Base-by-base conservation (phyloP, 2,329 filamentous ascomycete genomes). In the Colletotrichum liriopes region DNA sequence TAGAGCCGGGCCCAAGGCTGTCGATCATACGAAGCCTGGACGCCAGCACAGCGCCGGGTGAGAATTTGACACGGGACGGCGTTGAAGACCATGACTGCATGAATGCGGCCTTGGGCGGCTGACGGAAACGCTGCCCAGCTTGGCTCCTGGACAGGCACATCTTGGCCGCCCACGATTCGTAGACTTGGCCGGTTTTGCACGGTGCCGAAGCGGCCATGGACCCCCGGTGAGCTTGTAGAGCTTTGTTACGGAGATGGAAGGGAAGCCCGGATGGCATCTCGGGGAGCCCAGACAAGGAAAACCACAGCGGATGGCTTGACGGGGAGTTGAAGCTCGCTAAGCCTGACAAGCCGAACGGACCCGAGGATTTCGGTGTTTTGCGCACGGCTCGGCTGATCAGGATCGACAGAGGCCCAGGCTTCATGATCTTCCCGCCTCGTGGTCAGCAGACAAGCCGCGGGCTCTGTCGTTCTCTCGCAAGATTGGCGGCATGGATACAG, bases 401-500 rank as follows among this genome's bases (percentile, higher is more conserved):
- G 65, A 69, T 72, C 65, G 66, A 54, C 65, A 29, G 14, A 12
- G 65, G 52, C 32, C 54, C 45, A 59, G 65, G 58, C 59, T 64
- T 56, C 29, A 41, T 60, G 58, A 60, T 72, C 58, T 58, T 67
- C 51, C 64, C 51, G 58, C 56, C 64, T 43, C 41, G 26, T 52
- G 64, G 68, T 52, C 64, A 70, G 63, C 58, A 52, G 64, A 67
- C 32, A 62, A 58, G 41, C 16, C 23, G 23, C 29, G 7, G 37
- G 26, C 49, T 18, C 52, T 16, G 32, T 26, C 12, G 32, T 62
- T 56, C 51, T 56, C 49, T 26, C 29, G 4, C 23, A 67, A 65
- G 59, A 60, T 60, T 64, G 35, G 60, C 65, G 41, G 59, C n/a
- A 59, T 47, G 54, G 43, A 45, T 59, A 39, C 39, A 16, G 47